Evolutionary conservation across 306 rosid genomes (phyloP).

Genomic region (Macrotyloma uniflorum): DNA sequence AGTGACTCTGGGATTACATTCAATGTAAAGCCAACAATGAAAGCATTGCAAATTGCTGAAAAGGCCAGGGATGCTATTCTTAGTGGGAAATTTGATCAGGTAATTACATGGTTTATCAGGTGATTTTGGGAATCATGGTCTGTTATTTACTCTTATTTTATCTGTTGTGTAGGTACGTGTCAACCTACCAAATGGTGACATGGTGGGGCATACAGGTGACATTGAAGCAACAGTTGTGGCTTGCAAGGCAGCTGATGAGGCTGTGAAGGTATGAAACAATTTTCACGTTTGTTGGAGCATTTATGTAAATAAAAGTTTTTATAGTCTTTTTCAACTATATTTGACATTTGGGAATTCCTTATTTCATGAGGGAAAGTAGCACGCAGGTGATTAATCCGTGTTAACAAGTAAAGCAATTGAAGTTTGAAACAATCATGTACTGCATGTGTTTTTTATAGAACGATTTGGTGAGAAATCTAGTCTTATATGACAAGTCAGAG

Average conservation of each 20-base stretch:
- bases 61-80: conserved; percentile 94
- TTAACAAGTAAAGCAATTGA: no score
- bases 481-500: not conserved
- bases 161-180: conserved; percentile 74
- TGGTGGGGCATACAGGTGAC: conserved; percentile 97
- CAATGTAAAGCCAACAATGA: conserved; percentile 88
- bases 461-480: conserved; percentile 10
- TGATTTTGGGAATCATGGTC: conserved; percentile 12
- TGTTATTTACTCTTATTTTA: conserved; percentile 23
- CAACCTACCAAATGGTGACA: conserved; percentile 95
- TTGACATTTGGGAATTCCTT: not conserved
- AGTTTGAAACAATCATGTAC: not conserved
- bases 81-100: conserved; percentile 75
- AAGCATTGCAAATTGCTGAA: conserved; percentile 88
- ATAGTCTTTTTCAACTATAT: not conserved
- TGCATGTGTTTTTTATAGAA: not conserved
- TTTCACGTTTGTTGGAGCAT: conserved; percentile 18
- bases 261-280: conserved; percentile 73
- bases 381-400: no score
- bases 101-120: conserved; percentile 1
- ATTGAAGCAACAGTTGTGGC: conserved; percentile 90
- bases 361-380: not conserved
- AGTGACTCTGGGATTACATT: conserved; percentile 93
- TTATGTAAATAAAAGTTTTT: not conserved
- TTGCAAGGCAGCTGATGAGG: conserved; percentile 96